Percentiles rank a stretch among this genome's conserved stretches.
phyloP scores from a whole-genome alignment of 495 filamentous ascomycete species.

The Podospora bellae-mahoneyi region DNA sequence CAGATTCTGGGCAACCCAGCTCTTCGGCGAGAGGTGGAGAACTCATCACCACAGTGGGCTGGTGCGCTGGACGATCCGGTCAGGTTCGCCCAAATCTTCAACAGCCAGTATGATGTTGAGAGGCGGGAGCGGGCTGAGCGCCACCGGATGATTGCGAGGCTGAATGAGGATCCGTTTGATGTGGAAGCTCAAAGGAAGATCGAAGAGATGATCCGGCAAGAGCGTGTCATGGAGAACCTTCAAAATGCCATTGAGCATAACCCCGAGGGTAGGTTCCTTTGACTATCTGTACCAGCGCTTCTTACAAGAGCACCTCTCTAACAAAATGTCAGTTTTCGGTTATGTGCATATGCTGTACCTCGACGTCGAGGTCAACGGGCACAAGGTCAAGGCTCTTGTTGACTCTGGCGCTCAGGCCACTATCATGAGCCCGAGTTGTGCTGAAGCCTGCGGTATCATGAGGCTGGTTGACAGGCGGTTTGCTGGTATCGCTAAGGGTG shows the following conservation, averaged over 20 bases:
- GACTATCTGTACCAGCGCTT: neutral
- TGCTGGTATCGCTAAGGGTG: slow-evolving; percentile 84
- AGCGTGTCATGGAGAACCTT: slow-evolving; percentile 88
- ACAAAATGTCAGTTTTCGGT: slow-evolving; percentile 66
- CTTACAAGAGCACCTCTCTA: neutral
- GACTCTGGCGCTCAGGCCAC: slow-evolving; percentile 97
- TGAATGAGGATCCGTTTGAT: slow-evolving; percentile 92
- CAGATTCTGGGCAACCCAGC: slow-evolving; percentile 77
- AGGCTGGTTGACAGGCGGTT: slow-evolving; percentile 91
- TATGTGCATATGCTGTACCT: slow-evolving; percentile 94
- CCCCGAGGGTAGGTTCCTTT: slow-evolving; percentile 69
- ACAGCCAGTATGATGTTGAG: slow-evolving; percentile 63
- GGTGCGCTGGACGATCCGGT: slow-evolving; percentile 72
- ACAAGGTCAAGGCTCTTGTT: slow-evolving; percentile 91
- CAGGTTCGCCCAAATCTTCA: slow-evolving; percentile 67
- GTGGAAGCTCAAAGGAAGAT: slow-evolving; percentile 86
- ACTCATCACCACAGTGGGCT: slow-evolving; percentile 70
- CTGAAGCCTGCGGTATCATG: slow-evolving; percentile 91
- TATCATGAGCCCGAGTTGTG: slow-evolving; percentile 95
- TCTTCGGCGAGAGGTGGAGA: slow-evolving; percentile 62
- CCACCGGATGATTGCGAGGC: slow-evolving; percentile 66
- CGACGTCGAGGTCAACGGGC: slow-evolving; percentile 89
- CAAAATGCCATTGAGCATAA: slow-evolving; percentile 95
- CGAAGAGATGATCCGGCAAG: slow-evolving; percentile 92
- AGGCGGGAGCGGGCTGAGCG: slow-evolving; percentile 67